A percentile compares a stretch with the other conserved stretches of the same genome.
phyloP scores from a whole-genome alignment of 192 early-diverging fungal species.

The Piromyces finnis region DNA sequence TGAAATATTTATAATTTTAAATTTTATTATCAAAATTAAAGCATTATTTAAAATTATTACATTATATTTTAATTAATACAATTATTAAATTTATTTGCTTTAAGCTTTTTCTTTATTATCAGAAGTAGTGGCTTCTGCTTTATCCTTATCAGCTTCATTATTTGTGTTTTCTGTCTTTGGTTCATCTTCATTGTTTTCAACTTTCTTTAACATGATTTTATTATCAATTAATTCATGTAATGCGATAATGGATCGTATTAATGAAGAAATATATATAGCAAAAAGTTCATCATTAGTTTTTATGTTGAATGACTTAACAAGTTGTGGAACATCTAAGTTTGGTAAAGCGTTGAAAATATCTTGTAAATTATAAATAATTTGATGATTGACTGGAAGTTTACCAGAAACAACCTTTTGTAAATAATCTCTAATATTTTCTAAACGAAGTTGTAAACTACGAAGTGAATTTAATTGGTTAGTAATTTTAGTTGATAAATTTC shows the following conservation, averaged over 20 bases:
- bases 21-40: too few relatives aligned
- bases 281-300: slow-evolving; percentile 93
- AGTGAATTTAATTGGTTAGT: slow-evolving; percentile 81
- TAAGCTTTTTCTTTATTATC: neutral
- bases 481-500: slow-evolving; percentile 84
- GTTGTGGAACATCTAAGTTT: slow-evolving; percentile 63
- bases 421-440: slow-evolving; percentile 77
- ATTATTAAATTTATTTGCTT: neutral
- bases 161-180: slow-evolving; percentile 15
- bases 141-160: neutral
- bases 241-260: slow-evolving; percentile 89
- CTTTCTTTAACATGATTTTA: slow-evolving; percentile 29
- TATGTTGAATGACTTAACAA: slow-evolving; percentile 65
- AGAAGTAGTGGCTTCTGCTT: neutral
- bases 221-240: slow-evolving; percentile 95
- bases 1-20: too few relatives aligned
- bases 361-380: slow-evolving; percentile 95
- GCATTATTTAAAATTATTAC: too few relatives aligned
- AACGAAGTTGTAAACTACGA: slow-evolving; percentile 65
- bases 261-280: slow-evolving; percentile 77
- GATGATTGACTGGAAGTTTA: slow-evolving; percentile 80
- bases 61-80: too few relatives aligned
- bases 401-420: slow-evolving; percentile 73
- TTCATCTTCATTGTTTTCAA: slow-evolving; percentile 63
- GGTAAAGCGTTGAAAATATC: slow-evolving; percentile 97